Base-by-base conservation (phyloP, 805 yeast genomes). In the Kazachstania taianensis region DNA sequence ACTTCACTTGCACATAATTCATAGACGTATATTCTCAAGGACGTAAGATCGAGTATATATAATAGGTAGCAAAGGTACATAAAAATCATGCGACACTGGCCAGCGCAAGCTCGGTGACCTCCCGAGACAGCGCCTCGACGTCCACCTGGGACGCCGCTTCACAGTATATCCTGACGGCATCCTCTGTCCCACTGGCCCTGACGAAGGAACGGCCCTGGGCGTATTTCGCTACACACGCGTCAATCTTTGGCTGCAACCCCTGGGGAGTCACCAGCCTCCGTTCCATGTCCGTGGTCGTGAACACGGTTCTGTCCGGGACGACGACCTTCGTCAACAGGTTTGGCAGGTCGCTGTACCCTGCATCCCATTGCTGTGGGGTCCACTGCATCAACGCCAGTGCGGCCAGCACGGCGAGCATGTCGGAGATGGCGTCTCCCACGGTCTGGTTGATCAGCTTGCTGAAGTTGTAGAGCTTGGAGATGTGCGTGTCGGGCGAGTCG, bases 391-490 rank as follows among this genome's bases (percentile, higher is more conserved):
- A 68, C 5, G 70, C 56, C 27, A 80, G 57, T 7, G 86, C 75
- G 2, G 77, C 69, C 37, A 87, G 60, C 1, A 92, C 87, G 5
- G 81, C 75, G 39, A 92, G 62, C 58, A 92, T 65, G 57, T 92
- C 98, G n/a, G 94, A 75, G 35, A 92, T 79, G 8, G 98, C 94
- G 57, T 92, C 98, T 20, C 98, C 98, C n/a, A 92, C 97, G 2
- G 97, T 81, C 59, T 92, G 97, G 59, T 92, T 92, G 55, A 92
- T 84, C 43, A 92, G 64, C 39, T 74, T 70, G 22, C 81, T 71
- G 40, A 89, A 69, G 12, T 73, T 64, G 40, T 67, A 61, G 42
- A 92, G 63, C 1, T 80, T 66, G 38, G 63, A 55, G 22, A 79
- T 60, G 3, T 15, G 24, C 10, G 31, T 9, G 7, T 13, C 13